Base-by-base conservation (phyloP, 768 basidiomycete genomes). In the Mycena chlorophos region DNA sequence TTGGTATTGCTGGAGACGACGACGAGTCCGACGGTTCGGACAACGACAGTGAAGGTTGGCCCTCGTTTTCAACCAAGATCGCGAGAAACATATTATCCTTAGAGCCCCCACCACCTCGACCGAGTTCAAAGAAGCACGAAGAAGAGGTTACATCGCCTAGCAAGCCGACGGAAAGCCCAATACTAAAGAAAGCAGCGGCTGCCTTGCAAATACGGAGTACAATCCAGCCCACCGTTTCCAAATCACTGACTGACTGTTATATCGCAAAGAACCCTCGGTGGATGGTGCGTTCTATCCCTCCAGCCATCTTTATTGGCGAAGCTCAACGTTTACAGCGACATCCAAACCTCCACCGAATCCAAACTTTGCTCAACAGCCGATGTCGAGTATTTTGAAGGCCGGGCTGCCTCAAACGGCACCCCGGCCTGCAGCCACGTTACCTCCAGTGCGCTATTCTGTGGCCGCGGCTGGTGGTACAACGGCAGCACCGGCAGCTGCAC, bases 391-490 rank as follows among this genome's bases (percentile, higher is more conserved):
- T 62, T 73, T 94, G 61, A 94, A 94, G 71, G 82, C 83, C 29
- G 82, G 85, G 20, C 69, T 91, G n/a, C 81, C 81, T 20, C 68
- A 75, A 52, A 69, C 82, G 61, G 76, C 81, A 52, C 80, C 78
- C 56, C 82, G 78, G 51, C 80, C 81, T 61, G 78, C n/a, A n/a
- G n/a, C 77, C 28, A 69, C 79, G 20, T 70, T 91, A 54, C 89
- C 92, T 40, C 89, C 93, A 13, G 90, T 95, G 66, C 81, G 89
- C 48, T 97, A 97, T 68, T 62, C 60, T 8, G 88, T 96, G 28
- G 84, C 92, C n/a, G 94, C 93, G 0, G 95, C 94, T 2, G 94
- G 93, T 14, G 79, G 79, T 2, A 74, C 80, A 54, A 74, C 79
- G 52, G 67, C 73, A 28, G 39, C 65, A 26, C 50, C 65, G 39